Percentiles rank a stretch among this genome's conserved stretches.
These are phyloP conservation scores for Candida germanica DNA, from an alignment of 805 yeast species.

Conservation along the genomic window DNA sequence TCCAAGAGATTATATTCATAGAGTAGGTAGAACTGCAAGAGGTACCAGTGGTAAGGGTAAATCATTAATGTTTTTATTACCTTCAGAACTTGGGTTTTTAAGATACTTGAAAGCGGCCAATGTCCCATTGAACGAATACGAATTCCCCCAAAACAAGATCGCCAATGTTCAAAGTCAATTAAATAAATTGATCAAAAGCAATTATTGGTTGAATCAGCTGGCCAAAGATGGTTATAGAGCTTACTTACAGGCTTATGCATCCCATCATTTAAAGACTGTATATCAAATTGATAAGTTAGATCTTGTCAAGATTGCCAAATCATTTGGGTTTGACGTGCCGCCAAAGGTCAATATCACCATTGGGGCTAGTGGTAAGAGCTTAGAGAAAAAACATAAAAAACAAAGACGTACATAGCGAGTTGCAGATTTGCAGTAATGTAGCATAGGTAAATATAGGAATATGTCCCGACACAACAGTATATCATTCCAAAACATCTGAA, in stretches of 20 bases:
- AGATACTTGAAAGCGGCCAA: constrained; percentile 94
- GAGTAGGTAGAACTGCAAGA: constrained; percentile 99
- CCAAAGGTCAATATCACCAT: constrained; percentile 96
- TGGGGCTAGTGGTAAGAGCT: constrained; percentile 82
- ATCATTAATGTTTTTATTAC: constrained; percentile 92
- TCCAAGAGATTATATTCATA: constrained; percentile 97
- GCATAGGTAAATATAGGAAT: too few species aligned
- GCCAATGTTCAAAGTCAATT: constrained; percentile 95
- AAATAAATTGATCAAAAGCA: constrained; percentile 84
- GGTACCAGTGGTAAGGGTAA: constrained; percentile 86
- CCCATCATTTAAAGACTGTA: constrained; percentile 93
- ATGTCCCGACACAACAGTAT: too few species aligned
- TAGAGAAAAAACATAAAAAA: constrained; percentile 47
- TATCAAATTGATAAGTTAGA: constrained; percentile 95
- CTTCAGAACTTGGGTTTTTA: constrained; percentile 90
- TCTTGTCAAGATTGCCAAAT: constrained; percentile 88
- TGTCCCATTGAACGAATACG: constrained; percentile 96
- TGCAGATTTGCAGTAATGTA: not conserved
- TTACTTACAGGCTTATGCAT: constrained; percentile 94
- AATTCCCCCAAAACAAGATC: constrained; percentile 89
- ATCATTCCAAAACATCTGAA: too few species aligned
- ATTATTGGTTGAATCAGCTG: constrained; percentile 89
- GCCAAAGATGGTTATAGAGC: constrained; percentile 98
- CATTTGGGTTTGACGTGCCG: constrained; percentile 92
- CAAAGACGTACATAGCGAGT: constrained; percentile 19